A percentile compares a stretch with the other conserved stretches of the same genome.
Evolutionary conservation across 2,329 filamentous ascomycete genomes (phyloP).

Genomic region (Elsinoe arachidis): DNA sequence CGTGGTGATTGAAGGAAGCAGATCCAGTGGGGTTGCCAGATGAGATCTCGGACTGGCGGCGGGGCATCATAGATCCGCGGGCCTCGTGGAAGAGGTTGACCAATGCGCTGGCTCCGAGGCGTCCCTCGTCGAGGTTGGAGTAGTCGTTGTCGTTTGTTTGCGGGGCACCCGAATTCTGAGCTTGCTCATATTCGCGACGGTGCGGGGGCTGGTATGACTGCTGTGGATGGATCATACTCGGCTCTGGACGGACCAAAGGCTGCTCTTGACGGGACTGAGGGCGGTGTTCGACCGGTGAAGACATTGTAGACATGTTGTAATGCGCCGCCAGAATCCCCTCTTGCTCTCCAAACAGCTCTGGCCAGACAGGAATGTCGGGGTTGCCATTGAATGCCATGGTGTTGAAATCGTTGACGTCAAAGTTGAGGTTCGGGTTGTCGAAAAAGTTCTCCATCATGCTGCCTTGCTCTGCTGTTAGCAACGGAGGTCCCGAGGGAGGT

Average conservation of each 20-base stretch:
- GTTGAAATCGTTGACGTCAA: not conserved
- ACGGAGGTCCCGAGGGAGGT: not conserved
- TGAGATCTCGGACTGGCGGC: not conserved
- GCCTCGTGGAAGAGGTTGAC: conserved; percentile 4
- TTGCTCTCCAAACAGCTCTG: conserved; percentile 1
- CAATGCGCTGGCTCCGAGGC: conserved; percentile 4
- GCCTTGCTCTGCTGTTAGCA: not conserved
- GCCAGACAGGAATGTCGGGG: not conserved
- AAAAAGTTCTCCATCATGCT: conserved; percentile 6
- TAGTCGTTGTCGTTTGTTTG: not conserved
- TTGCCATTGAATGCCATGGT: not conserved
- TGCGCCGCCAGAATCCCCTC: not conserved
- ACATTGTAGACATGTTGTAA: conserved; percentile 10
- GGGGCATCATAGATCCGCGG: conserved; percentile 1
- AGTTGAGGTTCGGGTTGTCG: conserved; percentile 4
- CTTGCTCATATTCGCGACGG: not conserved
- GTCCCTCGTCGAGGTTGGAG: conserved; percentile 3
- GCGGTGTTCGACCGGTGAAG: conserved; percentile 5
- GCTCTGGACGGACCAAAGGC: not conserved
- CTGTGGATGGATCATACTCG: not conserved
- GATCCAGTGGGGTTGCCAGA: not conserved
- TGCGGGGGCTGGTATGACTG: not conserved
- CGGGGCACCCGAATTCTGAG: not conserved
- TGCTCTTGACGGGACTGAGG: conserved; percentile 7
- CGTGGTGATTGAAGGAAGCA: conserved; percentile 4